These are phyloP conservation scores for Spergularia marina DNA, from an alignment of 148 eudicot species.

Conservation along the genomic window DNA sequence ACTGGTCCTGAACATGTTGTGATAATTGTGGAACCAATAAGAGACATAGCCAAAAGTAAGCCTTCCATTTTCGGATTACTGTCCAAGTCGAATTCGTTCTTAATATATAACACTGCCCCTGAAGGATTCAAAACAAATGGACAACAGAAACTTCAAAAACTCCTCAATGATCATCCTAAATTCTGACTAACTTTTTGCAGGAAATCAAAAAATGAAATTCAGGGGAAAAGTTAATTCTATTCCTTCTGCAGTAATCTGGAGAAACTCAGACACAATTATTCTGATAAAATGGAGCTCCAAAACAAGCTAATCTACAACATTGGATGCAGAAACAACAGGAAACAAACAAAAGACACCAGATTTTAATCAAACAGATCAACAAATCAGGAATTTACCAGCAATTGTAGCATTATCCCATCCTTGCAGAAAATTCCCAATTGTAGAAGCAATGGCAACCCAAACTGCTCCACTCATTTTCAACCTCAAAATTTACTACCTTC, in stretches of 20 bases:
- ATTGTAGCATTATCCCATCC: constrained; percentile 68
- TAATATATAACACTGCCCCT: constrained; percentile 66
- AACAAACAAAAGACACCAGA: not conserved
- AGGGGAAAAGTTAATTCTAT: not conserved
- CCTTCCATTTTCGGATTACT: constrained; percentile 58
- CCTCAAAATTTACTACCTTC: constrained; percentile 7
- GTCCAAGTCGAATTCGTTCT: constrained; percentile 58
- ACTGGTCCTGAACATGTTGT: constrained; percentile 62
- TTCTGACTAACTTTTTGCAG: not conserved
- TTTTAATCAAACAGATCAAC: not conserved
- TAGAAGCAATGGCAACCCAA: constrained; percentile 54
- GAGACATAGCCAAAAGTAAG: constrained; percentile 61
- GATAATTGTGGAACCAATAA: constrained; percentile 58
- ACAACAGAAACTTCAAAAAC: not conserved
- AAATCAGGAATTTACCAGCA: constrained; percentile 35
- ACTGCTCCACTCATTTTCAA: constrained; percentile 56
- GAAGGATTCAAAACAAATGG: constrained; percentile 14
- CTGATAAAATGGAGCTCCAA: not conserved
- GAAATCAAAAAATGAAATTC: not conserved
- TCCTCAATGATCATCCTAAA: not conserved
- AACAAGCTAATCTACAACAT: not conserved
- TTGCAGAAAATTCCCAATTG: constrained; percentile 52
- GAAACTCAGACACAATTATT: not conserved
- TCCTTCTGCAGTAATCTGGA: not conserved
- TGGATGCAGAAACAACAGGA: not conserved